Evolutionary conservation across 768 basidiomycete species (phyloP).

Genomic region (Mrakia gelida): DNA sequence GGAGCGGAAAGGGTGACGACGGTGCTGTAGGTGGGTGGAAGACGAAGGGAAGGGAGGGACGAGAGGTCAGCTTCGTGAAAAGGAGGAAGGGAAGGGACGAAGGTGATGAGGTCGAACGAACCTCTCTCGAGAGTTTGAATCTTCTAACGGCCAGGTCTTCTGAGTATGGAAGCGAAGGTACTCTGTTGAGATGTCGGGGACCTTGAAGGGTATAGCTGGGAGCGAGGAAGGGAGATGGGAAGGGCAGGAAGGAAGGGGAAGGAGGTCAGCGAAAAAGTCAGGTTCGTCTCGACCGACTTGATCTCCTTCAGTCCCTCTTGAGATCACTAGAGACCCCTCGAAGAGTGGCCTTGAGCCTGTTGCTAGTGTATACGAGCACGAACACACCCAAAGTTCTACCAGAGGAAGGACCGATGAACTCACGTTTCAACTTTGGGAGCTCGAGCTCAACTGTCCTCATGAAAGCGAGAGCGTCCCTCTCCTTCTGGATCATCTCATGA

Average conservation of each 20-base stretch:
- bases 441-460: conserved; percentile 34
- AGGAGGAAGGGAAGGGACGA: neutral
- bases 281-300: neutral
- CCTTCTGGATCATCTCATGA: conserved; percentile 30
- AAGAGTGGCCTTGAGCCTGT: neutral
- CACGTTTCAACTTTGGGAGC: conserved; percentile 31
- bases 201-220: conserved; percentile 26
- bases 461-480: conserved; percentile 31
- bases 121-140: conserved; percentile 19
- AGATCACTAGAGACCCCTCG: neutral
- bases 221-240: neutral
- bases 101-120: conserved; percentile 1
- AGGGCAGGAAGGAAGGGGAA: neutral
- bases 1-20: conserved; percentile 58
- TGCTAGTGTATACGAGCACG: no score
- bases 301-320: neutral
- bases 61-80: neutral
- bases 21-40: neutral
- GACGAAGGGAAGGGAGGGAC: neutral
- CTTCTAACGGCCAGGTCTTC: conserved; percentile 31
- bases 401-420: neutral
- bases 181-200: conserved; percentile 19
- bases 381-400: neutral
- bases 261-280: conserved; percentile 1
- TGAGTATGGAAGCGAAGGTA: conserved; percentile 31